These are phyloP conservation scores for Mucor racemosus DNA, from an alignment of 371 early-diverging fungal genomes.

Conservation along the genomic window DNA sequence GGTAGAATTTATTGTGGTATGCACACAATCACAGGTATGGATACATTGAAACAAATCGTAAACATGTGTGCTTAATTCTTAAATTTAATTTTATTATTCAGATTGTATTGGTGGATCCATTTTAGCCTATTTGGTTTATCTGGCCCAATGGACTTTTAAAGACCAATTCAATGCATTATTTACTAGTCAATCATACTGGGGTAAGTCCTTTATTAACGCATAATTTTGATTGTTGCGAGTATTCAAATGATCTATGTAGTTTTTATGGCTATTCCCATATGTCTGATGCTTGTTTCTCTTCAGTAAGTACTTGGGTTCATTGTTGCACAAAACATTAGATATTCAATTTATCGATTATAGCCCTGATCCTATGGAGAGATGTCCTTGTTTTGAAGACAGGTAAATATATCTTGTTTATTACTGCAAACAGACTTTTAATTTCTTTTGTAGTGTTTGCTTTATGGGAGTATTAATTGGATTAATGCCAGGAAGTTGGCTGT, in stretches of 20 bases:
- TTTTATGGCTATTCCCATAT: slow-evolving; percentile 43
- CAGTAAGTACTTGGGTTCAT: slow-evolving; percentile 47
- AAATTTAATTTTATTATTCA: background rate
- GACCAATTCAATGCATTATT: slow-evolving; percentile 57
- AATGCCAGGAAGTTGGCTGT: slow-evolving; percentile 66
- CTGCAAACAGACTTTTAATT: background rate
- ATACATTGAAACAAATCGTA: background rate
- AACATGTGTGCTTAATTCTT: background rate
- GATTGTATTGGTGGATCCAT: slow-evolving; percentile 75
- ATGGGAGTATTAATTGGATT: slow-evolving; percentile 73
- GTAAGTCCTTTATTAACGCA: slow-evolving; percentile 24
- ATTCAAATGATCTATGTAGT: slow-evolving; percentile 23
- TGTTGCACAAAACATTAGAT: background rate
- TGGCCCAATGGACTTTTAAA: slow-evolving; percentile 63
- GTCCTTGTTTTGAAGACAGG: slow-evolving; percentile 84
- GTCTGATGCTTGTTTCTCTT: slow-evolving; percentile 54
- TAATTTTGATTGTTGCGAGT: background rate
- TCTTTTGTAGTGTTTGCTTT: slow-evolving; percentile 63
- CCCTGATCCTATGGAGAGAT: slow-evolving; percentile 77
- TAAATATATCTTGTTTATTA: slow-evolving; percentile 6
- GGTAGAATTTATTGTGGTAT: slow-evolving; percentile 79
- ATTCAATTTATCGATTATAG: slow-evolving; percentile 17
- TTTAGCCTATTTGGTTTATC: slow-evolving; percentile 61
- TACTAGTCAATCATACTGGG: slow-evolving; percentile 56
- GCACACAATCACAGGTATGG: slow-evolving; percentile 69